phyloP scores from a whole-genome alignment of 257 asterid species.

The Ajuga chamaepitys region DNA sequence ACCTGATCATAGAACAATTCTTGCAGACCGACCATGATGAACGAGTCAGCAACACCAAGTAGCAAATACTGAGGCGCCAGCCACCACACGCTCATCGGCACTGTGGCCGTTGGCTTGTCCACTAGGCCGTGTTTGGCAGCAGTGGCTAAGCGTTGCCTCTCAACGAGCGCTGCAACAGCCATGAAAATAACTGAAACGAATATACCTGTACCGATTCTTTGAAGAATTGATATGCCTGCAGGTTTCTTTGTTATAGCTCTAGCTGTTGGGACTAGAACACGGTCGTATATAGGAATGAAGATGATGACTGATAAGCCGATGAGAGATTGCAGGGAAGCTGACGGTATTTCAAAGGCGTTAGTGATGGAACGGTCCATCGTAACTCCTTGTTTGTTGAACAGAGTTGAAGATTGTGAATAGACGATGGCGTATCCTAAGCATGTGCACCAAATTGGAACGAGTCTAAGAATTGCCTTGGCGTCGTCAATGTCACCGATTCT shows the following conservation, averaged over 20 bases:
- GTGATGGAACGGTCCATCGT: constrained; percentile 26
- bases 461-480: constrained; percentile 24
- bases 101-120: constrained; percentile 16
- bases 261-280: constrained; percentile 28
- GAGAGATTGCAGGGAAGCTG: constrained; percentile 31
- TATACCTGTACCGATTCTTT: constrained; percentile 31
- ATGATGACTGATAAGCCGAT: constrained; percentile 10
- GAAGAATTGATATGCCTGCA: constrained; percentile 36
- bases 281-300: constrained; percentile 32
- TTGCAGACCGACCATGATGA: constrained; percentile 35
- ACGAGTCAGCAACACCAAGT: constrained; percentile 26
- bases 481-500: constrained; percentile 16
- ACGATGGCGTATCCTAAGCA: constrained; percentile 25
- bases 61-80: constrained; percentile 41
- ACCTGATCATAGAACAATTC: constrained; percentile 52
- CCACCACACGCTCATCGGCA: constrained; percentile 60
- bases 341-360: constrained; percentile 20
- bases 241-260: constrained; percentile 27
- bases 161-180: constrained; percentile 33
- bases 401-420: constrained; percentile 21
- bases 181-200: constrained; percentile 20
- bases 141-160: constrained; percentile 25
- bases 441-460: constrained; percentile 26
- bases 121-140: constrained; percentile 22
- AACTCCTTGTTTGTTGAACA: constrained; percentile 31